phyloP scores from a whole-genome alignment of 108 stramenopile species.

The Skeletonema costatum region DNA sequence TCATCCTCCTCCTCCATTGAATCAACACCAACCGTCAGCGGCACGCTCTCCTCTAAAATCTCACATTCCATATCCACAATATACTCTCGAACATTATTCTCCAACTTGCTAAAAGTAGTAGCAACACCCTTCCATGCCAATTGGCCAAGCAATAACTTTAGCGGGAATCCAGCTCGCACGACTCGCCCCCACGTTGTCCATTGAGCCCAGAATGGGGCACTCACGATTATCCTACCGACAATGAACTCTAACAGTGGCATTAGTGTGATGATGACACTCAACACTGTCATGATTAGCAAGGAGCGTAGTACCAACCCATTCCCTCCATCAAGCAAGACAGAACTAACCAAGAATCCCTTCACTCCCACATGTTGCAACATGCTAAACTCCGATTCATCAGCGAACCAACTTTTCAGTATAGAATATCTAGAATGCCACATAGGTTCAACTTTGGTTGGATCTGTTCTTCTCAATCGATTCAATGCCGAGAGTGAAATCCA shows the following conservation, averaged over 20 bases:
- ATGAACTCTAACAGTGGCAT: slow-evolving; percentile 71
- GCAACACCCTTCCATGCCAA: slow-evolving; percentile 65
- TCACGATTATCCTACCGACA: slow-evolving; percentile 56
- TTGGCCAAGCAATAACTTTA: slow-evolving; percentile 83
- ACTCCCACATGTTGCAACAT: slow-evolving; percentile 69
- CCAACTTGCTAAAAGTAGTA: slow-evolving; percentile 49
- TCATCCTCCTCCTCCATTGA: slow-evolving; percentile 11
- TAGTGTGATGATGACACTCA: slow-evolving; percentile 40
- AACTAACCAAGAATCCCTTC: slow-evolving; percentile 63
- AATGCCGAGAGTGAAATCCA: slow-evolving; percentile 78
- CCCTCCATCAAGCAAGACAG: slow-evolving; percentile 58
- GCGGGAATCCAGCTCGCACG: slow-evolving; percentile 77
- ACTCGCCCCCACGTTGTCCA: slow-evolving; percentile 77
- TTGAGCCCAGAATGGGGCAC: slow-evolving; percentile 63
- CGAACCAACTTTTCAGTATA: slow-evolving; percentile 76
- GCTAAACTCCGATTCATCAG: slow-evolving; percentile 57
- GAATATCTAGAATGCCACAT: slow-evolving; percentile 88
- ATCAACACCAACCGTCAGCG: slow-evolving; percentile 57
- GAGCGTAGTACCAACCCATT: slow-evolving; percentile 52
- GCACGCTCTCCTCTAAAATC: slow-evolving; percentile 70
- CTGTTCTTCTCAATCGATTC: slow-evolving; percentile 81
- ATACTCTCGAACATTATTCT: slow-evolving; percentile 56
- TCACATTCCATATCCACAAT: slow-evolving; percentile 79
- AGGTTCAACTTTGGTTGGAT: slow-evolving; percentile 87
- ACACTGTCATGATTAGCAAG: slow-evolving; percentile 29